Evolutionary conservation across 140 eudicot species (phyloP), one percentile per base, ranked within the genome.

Genomic region (Erigeron philadelphicus): DNA sequence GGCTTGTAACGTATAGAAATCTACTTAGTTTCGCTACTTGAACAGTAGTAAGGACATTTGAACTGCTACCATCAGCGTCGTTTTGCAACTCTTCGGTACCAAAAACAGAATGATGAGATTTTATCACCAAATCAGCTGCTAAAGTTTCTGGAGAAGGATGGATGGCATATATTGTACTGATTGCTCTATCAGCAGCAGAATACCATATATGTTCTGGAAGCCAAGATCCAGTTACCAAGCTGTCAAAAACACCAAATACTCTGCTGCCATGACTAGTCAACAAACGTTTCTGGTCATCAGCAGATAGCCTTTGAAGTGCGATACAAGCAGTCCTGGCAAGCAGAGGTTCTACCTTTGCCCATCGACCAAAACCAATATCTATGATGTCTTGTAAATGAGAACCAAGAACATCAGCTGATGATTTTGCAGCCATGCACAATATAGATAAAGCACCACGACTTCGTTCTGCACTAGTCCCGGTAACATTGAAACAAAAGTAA

Each of bases 361-460:
- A 93, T 10, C 95, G 84, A 64, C 98, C 96, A 73, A 93, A 93
- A 41, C 98, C 96, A 48, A 93, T 93, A 68, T 93, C 98, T 61
- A 93, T 77, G 50, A 93, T 93, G 65, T 93, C 98, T 64, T 93
- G 98, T 73, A 89, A 58, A 77, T 93, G 98, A 66, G 95, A 85
- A 70, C 95, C 84, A 48, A 93, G 90, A 71, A 93, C 80, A 15
- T 64, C 76, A 40, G 81, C 71, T 41, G 94, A 93, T 72, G 93
- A 83, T 76, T 93, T 93, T 81, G 98, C 98, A 42, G 96, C 98
- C 98, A 93, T 93, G 78, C 96, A 84, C 38, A 93, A 71, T 64
- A 93, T 75, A 62, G 88, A 77, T n/a, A 93, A 74, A 56, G 98
- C 98, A 66, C 95, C 98, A 71, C 98, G 89, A 66, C 98, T 84